Evolutionary conservation across 768 basidiomycete species (phyloP).

Genomic region (Holtermanniella nyarrowii): DNA sequence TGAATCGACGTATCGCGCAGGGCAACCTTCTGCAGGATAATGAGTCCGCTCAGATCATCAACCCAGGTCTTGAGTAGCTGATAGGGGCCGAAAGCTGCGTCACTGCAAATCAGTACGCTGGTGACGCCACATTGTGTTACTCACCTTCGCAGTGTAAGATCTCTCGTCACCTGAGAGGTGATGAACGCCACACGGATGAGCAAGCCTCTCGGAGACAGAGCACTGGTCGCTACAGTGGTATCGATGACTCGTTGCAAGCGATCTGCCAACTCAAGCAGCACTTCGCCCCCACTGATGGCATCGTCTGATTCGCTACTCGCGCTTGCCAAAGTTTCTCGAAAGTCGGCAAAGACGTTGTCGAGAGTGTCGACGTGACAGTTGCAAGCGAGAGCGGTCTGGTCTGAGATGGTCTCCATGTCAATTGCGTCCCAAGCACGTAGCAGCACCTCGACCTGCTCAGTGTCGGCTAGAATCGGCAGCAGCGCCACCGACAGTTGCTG

Average conservation of each 20-base stretch:
- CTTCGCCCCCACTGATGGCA: too few species aligned
- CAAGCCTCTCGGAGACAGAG: not conserved
- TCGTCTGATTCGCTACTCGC: too few species aligned
- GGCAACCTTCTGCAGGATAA: conserved; percentile 1
- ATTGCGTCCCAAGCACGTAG: conserved; percentile 18
- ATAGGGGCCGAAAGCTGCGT: conserved; percentile 25
- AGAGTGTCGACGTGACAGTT: conserved; percentile 60
- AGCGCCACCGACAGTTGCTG: conserved; percentile 20
- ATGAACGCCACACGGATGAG: conserved; percentile 16
- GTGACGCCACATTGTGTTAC: not conserved
- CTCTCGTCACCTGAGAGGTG: conserved; percentile 28
- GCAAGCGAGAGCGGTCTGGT: conserved; percentile 17
- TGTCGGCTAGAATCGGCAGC: conserved; percentile 15
- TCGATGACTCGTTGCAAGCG: too few species aligned
- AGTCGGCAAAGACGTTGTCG: conserved; percentile 50
- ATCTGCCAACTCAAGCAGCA: too few species aligned
- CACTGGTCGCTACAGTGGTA: not conserved
- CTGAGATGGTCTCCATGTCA: conserved; percentile 10
- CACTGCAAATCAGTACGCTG: conserved; percentile 7
- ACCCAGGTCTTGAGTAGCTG: conserved; percentile 36
- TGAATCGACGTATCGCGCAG: too few species aligned
- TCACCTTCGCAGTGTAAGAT: conserved; percentile 13
- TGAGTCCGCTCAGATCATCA: conserved; percentile 28
- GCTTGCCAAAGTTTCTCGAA: not conserved
- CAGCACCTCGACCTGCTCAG: conserved; percentile 10